Percentiles rank a stretch among this genome's conserved stretches.
Evolutionary conservation across 352 stramenopile species (phyloP).

Genomic region (Pythium utonaiense): DNA sequence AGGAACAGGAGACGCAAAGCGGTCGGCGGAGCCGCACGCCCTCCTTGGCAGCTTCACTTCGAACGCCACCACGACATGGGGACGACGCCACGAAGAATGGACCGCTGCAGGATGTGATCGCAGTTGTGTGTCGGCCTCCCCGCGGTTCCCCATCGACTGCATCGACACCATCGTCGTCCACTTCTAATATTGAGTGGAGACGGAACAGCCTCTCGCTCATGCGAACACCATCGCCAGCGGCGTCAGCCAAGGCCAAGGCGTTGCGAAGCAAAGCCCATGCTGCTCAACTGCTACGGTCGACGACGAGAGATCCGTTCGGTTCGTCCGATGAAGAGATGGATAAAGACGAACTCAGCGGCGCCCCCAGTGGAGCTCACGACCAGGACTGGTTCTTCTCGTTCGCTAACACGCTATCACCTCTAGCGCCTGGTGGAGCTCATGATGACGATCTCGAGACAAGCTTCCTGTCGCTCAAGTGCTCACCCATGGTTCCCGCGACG

Average conservation of each 20-base stretch:
- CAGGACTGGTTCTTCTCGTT: conserved; percentile 83
- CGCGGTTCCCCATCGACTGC: conserved; percentile 2
- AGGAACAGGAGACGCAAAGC: neutral
- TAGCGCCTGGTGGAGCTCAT: conserved; percentile 26
- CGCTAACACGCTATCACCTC: conserved; percentile 67
- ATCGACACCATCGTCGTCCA: conserved; percentile 12
- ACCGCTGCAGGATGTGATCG: conserved; percentile 11
- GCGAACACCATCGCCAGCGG: conserved; percentile 20
- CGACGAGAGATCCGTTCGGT: conserved; percentile 13
- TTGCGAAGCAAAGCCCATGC: conserved; percentile 1
- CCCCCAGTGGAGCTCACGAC: conserved; percentile 34
- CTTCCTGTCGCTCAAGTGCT: conserved; percentile 58
- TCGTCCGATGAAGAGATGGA: conserved; percentile 18
- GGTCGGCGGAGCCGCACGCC: conserved; percentile 7
- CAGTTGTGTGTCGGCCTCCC: neutral
- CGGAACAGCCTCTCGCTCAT: conserved; percentile 27
- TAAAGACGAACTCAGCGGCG: conserved; percentile 27
- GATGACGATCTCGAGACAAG: conserved; percentile 60
- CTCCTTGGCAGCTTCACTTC: conserved; percentile 6
- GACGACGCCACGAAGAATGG: conserved; percentile 6
- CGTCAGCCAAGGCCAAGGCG: conserved; percentile 3
- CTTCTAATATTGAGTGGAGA: conserved; percentile 5
- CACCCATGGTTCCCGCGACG: conserved; percentile 46
- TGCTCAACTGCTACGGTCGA: neutral
- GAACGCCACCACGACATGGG: conserved; percentile 3